A percentile compares a stretch with the other conserved stretches of the same genome.
phyloP scores from a whole-genome alignment of 176 grass and related monocot species.

The Poa pratensis region DNA sequence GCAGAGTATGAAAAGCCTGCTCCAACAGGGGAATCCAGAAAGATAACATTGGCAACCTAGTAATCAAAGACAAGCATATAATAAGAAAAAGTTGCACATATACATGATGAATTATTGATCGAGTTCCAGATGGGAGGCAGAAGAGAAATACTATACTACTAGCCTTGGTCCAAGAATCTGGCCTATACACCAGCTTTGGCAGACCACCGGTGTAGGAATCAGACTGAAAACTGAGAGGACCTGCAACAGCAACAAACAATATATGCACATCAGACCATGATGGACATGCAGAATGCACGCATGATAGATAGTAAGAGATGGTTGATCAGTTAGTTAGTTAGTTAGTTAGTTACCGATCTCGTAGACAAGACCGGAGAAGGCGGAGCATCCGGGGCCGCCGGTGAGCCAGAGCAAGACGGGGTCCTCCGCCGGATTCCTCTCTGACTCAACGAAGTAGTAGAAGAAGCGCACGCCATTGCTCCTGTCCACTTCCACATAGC shows the following conservation, averaged over 20 bases:
- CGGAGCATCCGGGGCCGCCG: neutral
- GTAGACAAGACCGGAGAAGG: neutral
- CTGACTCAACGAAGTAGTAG: slow-evolving; percentile 15
- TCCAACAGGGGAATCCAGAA: neutral
- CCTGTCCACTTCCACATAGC: neutral
- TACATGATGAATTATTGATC: neutral
- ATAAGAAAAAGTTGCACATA: neutral
- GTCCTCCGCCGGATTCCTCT: neutral
- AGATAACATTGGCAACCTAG: neutral
- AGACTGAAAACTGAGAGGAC: neutral
- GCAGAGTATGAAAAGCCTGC: neutral
- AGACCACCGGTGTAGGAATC: neutral
- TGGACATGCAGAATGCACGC: neutral
- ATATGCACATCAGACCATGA: neutral
- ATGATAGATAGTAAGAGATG: neutral
- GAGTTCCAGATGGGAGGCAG: neutral
- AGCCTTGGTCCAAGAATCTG: slow-evolving; percentile 7
- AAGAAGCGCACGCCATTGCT: neutral
- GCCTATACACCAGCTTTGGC: neutral
- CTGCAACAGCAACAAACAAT: neutral
- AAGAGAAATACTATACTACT: neutral
- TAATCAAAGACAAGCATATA: neutral
- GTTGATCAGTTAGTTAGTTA: neutral
- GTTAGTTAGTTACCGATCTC: too few relatives aligned
- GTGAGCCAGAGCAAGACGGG: slow-evolving; percentile 21